phyloP scores from a whole-genome alignment of 129 eudicot genomes.

The carrot (Daucus carota) region DNA sequence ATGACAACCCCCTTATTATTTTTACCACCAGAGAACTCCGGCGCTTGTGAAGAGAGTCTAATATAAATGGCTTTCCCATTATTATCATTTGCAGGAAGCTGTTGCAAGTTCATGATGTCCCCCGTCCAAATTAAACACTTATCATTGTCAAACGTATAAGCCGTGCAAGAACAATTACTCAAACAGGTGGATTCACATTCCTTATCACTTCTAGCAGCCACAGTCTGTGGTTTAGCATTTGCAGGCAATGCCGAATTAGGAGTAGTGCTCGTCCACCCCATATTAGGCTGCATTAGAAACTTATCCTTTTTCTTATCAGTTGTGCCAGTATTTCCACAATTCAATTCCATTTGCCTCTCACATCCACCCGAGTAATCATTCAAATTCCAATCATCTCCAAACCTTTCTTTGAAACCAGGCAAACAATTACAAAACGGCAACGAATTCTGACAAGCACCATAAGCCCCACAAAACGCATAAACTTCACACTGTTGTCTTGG shows the following conservation, averaged over 20 bases:
- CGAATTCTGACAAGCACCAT: conserved; percentile 43
- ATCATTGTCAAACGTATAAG: conserved; percentile 33
- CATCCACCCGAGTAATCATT: conserved; percentile 65
- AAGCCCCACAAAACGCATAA: conserved; percentile 53
- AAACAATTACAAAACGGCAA: conserved; percentile 52
- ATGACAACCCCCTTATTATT: conserved; percentile 17
- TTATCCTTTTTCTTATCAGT: conserved; percentile 5
- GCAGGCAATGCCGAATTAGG: conserved; percentile 12
- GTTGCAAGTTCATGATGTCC: conserved; percentile 36
- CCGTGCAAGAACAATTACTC: conserved; percentile 48
- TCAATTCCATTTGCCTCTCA: conserved; percentile 24
- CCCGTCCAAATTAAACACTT: conserved; percentile 44
- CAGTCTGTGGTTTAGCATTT: conserved; percentile 3
- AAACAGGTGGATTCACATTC: conserved; percentile 42
- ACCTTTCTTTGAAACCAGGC: conserved; percentile 29
- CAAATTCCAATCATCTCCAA: conserved; percentile 35
- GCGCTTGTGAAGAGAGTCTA: conserved; percentile 39
- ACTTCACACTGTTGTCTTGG: conserved; percentile 53
- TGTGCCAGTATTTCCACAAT: conserved; percentile 26
- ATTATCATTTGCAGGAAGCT: conserved; percentile 22
- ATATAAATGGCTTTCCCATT: conserved; percentile 34
- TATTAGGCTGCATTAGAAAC: conserved; percentile 19
- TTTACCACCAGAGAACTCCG: conserved; percentile 30
- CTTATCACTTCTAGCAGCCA: conserved; percentile 15
- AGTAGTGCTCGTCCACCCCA: conserved; percentile 1